These are phyloP conservation scores for Graphiopsis chlorocephala DNA, from an alignment of 2,329 filamentous ascomycete genomes.

Conservation along the genomic window DNA sequence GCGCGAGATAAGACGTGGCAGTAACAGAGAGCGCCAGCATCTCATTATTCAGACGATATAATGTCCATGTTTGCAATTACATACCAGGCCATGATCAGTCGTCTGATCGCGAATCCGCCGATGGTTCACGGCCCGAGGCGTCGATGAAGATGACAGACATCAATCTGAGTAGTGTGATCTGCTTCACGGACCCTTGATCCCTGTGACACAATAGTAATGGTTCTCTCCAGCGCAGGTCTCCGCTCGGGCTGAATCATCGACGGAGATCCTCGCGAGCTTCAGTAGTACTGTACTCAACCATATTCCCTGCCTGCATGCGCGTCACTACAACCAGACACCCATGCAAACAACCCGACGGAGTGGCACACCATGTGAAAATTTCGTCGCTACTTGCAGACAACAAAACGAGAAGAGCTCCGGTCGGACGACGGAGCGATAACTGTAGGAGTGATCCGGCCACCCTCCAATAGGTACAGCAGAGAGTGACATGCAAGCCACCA, in stretches of 20 bases:
- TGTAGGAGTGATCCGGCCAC: neutral
- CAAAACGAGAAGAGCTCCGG: neutral
- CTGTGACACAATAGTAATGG: neutral
- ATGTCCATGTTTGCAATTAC: neutral
- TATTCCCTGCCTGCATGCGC: neutral
- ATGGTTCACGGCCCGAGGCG: slow-evolving; percentile 6
- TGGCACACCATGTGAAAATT: slow-evolving; percentile 7
- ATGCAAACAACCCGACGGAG: neutral
- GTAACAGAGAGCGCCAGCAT: neutral
- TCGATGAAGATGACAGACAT: slow-evolving; percentile 13
- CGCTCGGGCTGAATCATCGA: slow-evolving; percentile 5
- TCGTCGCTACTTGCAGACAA: neutral
- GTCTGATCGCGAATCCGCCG: neutral
- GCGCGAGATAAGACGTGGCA: neutral
- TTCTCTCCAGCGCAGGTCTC: slow-evolving; percentile 1
- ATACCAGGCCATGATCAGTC: neutral
- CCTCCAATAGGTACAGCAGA: neutral
- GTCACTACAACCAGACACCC: neutral
- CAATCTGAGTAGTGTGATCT: slow-evolving; percentile 7
- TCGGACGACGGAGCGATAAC: slow-evolving; percentile 6
- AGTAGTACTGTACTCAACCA: neutral
- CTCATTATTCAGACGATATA: neutral
- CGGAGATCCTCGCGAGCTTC: neutral
- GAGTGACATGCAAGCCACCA: slow-evolving; percentile 10
- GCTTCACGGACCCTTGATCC: slow-evolving; percentile 7